These are phyloP conservation scores for Lactarius quietus DNA, from an alignment of 768 basidiomycete species.

Conservation along the genomic window DNA sequence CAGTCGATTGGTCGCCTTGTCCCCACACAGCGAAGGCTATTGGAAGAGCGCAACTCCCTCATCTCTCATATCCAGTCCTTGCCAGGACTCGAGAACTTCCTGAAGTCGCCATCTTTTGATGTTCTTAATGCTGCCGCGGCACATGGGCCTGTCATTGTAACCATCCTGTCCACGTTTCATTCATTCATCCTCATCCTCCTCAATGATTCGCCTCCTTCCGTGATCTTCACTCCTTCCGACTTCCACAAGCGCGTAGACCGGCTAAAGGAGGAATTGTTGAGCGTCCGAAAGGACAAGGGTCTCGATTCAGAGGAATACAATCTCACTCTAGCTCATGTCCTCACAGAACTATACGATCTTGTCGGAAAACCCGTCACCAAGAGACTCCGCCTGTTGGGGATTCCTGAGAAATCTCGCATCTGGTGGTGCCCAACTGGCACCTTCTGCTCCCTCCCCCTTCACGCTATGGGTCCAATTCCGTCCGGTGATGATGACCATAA, in stretches of 20 bases:
- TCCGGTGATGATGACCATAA: neutral
- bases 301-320: neutral
- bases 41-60: neutral
- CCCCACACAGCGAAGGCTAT: neutral
- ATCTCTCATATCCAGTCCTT: neutral
- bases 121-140: neutral
- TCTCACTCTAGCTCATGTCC: neutral
- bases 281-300: neutral
- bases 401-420: neutral
- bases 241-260: slow-evolving; percentile 55
- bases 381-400: too few species aligned
- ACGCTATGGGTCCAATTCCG: slow-evolving; percentile 10
- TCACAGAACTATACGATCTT: slow-evolving; percentile 1
- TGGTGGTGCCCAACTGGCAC: neutral
- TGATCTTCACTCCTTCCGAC: slow-evolving; percentile 59
- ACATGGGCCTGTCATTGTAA: neutral
- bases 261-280: slow-evolving; percentile 30
- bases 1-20: slow-evolving; percentile 33
- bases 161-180: neutral
- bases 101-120: neutral
- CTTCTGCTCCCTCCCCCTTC: slow-evolving; percentile 7
- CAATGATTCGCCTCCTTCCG: neutral
- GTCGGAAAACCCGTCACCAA: too few species aligned
- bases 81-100: neutral
- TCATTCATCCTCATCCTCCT: slow-evolving; percentile 21